Base-by-base conservation (phyloP, 345 rosid genomes). In the Moricandia moricandioides region DNA sequence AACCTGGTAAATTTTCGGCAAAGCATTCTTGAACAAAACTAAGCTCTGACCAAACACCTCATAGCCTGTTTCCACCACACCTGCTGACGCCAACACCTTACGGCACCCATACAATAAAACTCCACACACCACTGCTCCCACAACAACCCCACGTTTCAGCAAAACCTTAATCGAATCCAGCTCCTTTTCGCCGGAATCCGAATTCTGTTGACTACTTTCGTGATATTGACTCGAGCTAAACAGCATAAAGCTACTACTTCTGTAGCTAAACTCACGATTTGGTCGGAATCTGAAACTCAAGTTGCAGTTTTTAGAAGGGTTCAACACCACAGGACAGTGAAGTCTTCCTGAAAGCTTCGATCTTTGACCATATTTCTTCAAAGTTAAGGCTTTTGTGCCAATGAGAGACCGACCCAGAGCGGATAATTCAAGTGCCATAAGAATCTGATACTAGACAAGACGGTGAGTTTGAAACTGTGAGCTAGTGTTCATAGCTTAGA, bases 1-100 rank as follows among this genome's bases (percentile, higher is more conserved):
- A 49, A 91, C 85, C 82, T 84, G 89, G 9, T 71, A 85, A 70
- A 82, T 67, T 81, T 84, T 88, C 1, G 92, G 92, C 92, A 88
- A 87, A 6, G 91, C 82, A 18, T 77, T 87, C 80, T 80, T 87
- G 69, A 83, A 71, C 76, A 80, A 52, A 79, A 86, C 72, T 13
- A 83, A 57, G 62, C 80, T 82, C 71, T 85, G 87, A 67, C 86
- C 87, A 71, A 79, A 79, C 9, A 85, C 88, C 6, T 86, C 88
- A 81, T 47, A 47, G 2, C 54, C 54, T 47, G 54, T 17, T 47
- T 87, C 86, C 60, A 72, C 85, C 21, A 83, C 78, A 61, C 80
- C 80, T 52, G 89, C 87, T 6, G 78, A 82, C 16, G 93, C 92
- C 76, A 91, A 75, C 51, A 78, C 97, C 74, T 86, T 82, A 47